Evolutionary conservation across 2,329 filamentous ascomycete genomes (phyloP).

Genomic region (Diplodia seriata): DNA sequence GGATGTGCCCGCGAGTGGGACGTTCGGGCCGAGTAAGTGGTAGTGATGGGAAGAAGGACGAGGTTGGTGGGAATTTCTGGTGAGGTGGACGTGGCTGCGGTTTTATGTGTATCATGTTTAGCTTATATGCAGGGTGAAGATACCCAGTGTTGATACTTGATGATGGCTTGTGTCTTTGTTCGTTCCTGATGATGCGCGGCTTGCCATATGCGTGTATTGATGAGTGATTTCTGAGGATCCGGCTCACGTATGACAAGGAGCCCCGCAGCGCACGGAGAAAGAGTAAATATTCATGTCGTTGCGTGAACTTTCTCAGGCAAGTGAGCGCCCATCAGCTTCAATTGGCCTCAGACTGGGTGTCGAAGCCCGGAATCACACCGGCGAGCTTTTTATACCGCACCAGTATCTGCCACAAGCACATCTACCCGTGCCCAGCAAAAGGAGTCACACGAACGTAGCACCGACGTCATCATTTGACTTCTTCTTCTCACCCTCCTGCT

Average conservation of each 20-base stretch:
- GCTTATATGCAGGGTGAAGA: not conserved
- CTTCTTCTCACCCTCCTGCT: too few species aligned
- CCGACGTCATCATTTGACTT: too few species aligned
- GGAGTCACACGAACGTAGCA: too few species aligned
- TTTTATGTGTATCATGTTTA: not conserved
- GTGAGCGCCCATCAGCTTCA: too few species aligned
- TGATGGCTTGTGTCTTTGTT: not conserved
- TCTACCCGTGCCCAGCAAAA: too few species aligned
- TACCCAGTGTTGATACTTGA: not conserved
- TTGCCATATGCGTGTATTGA: not conserved
- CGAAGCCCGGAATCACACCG: too few species aligned
- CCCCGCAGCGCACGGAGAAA: not conserved
- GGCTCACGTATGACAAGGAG: too few species aligned
- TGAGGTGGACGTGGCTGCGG: not conserved
- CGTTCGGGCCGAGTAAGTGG: conserved; percentile 40
- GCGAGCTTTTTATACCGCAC: too few species aligned
- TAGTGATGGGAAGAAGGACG: not conserved
- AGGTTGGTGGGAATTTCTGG: not conserved
- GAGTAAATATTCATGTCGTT: too few species aligned
- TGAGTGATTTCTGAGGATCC: not conserved
- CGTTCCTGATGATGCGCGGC: not conserved
- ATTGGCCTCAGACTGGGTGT: too few species aligned
- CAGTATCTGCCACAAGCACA: too few species aligned
- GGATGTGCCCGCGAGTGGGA: conserved; percentile 39
- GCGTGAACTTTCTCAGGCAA: too few species aligned